phyloP scores from a whole-genome alignment of 179 eudicot genomes.

The Amaranthus tricolor region DNA sequence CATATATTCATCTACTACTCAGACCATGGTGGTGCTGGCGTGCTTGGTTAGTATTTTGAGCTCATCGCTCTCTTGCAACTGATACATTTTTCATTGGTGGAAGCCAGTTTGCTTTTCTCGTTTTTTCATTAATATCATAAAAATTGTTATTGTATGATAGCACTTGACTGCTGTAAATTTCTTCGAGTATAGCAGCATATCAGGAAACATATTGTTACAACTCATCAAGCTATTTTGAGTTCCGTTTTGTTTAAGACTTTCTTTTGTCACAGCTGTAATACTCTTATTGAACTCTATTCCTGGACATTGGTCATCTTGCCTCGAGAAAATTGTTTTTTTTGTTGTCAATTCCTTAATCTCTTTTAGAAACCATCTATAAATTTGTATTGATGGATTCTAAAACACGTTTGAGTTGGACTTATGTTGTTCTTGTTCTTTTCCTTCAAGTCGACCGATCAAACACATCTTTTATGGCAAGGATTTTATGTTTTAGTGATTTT shows the following conservation, averaged over 20 bases:
- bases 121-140: background rate
- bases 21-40: constrained; percentile 88
- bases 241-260: background rate
- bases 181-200: background rate
- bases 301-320: background rate
- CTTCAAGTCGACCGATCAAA: background rate
- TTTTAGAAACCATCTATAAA: background rate
- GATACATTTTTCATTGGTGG: background rate
- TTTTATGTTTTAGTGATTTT: background rate
- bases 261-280: no score
- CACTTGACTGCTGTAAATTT: background rate
- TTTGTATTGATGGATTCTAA: background rate
- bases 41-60: constrained; percentile 53
- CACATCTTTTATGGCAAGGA: background rate
- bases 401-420: background rate
- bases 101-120: background rate
- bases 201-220: background rate
- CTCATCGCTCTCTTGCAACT: background rate
- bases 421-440: background rate
- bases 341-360: background rate
- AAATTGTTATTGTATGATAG: background rate
- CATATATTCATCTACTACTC: constrained; percentile 76
- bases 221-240: background rate
- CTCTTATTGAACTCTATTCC: background rate
- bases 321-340: background rate